Base-by-base conservation (phyloP, 306 rosid species). In the Quercus robur region DNA sequence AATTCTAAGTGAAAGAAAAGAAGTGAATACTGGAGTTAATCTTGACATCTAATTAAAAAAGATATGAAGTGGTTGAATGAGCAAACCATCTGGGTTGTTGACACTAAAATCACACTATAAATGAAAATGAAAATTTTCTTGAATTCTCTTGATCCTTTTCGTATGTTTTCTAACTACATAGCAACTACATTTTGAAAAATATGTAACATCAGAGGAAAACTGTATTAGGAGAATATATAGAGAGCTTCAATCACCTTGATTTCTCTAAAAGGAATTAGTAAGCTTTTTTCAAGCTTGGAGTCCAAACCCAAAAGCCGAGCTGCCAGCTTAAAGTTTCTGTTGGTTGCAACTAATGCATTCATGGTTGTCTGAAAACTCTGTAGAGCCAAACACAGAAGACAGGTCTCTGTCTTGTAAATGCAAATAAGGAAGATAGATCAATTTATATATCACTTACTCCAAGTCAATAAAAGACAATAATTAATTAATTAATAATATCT, bases 341-440 rank as follows among this genome's bases (percentile, higher is more conserved):
- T 95, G 52, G 99, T 95, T 75, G 99, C 99, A 73, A 68, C 98
- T 76, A 95, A 82, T 20, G 99, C 99, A 75, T 95, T 95, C 99
- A 95, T 95, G 56, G 64, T 86, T 81, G 20, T 68, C 70, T 62
- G 17, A 67, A 74, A 15, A 38, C 67, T 58, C 49, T 17, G 35
- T 75, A 78, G 20, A 20, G 77, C 78, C 49, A 56, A 64, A 73
- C 76, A 81, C 78, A 56, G 70, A 49, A 80, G 78, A 81, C 75
- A 85, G 41, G 59, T 78, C 54, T 75, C 9, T 23, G 49, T 26
- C 49, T 56, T 59, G 71, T 59, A 83, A 52, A 81, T 61, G 31
- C 20, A 49, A 31, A 20, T 25, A 67, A 69, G 67, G 84, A 52
- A 74, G 75, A 35, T 26, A 73, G 77, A 83, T 73, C 73, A 73